Base-by-base conservation (phyloP, 192 early-diverging fungal genomes). In the Umbelopsis sp. region DNA sequence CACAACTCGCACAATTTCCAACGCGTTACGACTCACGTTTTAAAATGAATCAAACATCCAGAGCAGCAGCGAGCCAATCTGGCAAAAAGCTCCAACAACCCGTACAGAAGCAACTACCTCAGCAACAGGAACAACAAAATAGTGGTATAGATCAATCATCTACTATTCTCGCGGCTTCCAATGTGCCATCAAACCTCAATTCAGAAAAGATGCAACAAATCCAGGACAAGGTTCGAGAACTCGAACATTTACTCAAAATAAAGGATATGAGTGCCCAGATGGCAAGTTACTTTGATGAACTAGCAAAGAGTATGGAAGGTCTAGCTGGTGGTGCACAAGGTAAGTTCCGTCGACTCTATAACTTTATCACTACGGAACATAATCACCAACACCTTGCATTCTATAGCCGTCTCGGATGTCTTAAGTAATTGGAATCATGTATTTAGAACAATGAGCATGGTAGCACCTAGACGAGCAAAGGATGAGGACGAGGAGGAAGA, bases 371-470 rank as follows among this genome's bases (percentile, higher is more conserved):
- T 20, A 0, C 26, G 1, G 2, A 16, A 20, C 54, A 2, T 32
- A 21, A n/a, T n/a, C 17, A 62, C 3, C 34, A 53, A 50, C 45
- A 25, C n/a, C 26, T 2, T 31, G 0, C 11, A 11, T 29, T 16
- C 2, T n/a, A 5, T 16, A 70, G 68, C 68, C 9, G 68, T 70
- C 9, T 50, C 68, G 20, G 52, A 70, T 22, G 68, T 70, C 3
- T 44, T 70, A 9, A 70, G 68, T 50, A 70, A 70, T 17, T 70
- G 68, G 68, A 70, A 53, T 26, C 68, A 70, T 53, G 68, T 70
- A 1, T 70, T 70, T 36, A 50, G 68, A 38, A 41, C 52, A n/a
- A 50, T 70, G 68, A 70, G 68, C 9, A 62, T 62, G 56, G 56
- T 62, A 4, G 26, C 56, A 12, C 56, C 56, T 20, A 62, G 56